Conservation (phyloP, 176 grass and related monocot genomes). For the Pontederia crassipes region DNA sequence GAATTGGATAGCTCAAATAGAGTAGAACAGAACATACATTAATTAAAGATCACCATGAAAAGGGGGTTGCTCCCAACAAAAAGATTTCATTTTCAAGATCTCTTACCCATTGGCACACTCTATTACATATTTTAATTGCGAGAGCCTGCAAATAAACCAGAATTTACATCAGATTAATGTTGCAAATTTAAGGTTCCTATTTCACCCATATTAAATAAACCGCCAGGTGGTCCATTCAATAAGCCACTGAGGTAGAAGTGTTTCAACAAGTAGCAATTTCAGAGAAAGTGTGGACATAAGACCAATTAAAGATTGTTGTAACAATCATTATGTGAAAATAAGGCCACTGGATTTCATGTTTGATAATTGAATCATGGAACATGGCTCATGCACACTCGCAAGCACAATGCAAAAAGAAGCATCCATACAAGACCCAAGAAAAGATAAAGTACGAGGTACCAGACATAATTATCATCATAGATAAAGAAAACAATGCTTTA, state of each 20-base stretch:
- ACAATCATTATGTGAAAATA: too few species aligned
- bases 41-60: conserved; percentile 89
- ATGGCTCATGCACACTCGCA: too few species aligned
- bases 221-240: not conserved
- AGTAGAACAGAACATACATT: conserved; percentile 22
- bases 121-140: conserved; percentile 86
- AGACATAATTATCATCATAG: too few species aligned
- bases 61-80: conserved; percentile 72
- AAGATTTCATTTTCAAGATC: conserved; percentile 93
- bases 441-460: too few species aligned
- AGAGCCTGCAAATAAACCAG: conserved; percentile 34
- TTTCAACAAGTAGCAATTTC: too few species aligned
- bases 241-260: not conserved
- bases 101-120: conserved; percentile 94
- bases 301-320: too few species aligned
- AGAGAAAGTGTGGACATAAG: too few species aligned
- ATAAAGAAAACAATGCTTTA: too few species aligned
- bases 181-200: not conserved
- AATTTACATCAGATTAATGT: not conserved
- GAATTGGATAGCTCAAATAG: conserved; percentile 4
- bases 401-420: too few species aligned
- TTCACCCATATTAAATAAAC: not conserved
- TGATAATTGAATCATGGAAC: too few species aligned
- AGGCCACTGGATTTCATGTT: too few species aligned
- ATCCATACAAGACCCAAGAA: too few species aligned